Evolutionary conservation across 352 stramenopile genomes (phyloP), one percentile per base, ranked within the genome.

Genomic region (Phytophthora citricola): DNA sequence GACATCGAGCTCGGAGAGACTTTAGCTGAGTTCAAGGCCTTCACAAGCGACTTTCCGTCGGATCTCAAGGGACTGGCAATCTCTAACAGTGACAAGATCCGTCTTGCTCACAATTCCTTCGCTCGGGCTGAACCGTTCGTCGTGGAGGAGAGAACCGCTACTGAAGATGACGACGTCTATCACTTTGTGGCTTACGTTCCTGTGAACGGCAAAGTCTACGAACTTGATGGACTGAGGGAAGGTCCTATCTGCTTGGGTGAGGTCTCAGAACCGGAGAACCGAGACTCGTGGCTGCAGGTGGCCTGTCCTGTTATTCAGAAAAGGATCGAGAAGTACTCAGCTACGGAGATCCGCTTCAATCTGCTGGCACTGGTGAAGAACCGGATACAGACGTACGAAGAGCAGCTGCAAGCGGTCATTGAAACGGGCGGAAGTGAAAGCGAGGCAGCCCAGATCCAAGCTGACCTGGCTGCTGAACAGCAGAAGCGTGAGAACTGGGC

Each of bases 161-260:
- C 88, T 26, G 67, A 70, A n/a, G 81, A 97, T 50, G 93, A 98
- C 63, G 95, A 98, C 48, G 96, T 98, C 17, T 99, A 98, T 76
- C 97, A 99, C 73, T 99, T 99, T 80, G 87, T 99, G n/a, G 94
- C 97, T 14, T 99, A 98, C 69, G 84, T 98, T 34, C 93, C 92
- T 0, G 75, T 91, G 26, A 81, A 94, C 69, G 90, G 87, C 29
- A 89, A 81, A 34, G 90, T 99, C 0, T 99, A 98, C 75, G 97
- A 99, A 83, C 85, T 99, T 17, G 97, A 99, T 75, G 97, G 97
- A 10, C 78, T 99, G 0, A 81, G 90, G 58, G 70, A 83, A 45
- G 96, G 93, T 3, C 97, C 97, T 0, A 90, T 99, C 24, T 76
- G 79, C 53, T 78, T 99, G 7, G 95, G 94, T 7, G 75, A 89